Base-by-base conservation (phyloP, 805 yeast genomes). In the Saturnispora quitensis region DNA sequence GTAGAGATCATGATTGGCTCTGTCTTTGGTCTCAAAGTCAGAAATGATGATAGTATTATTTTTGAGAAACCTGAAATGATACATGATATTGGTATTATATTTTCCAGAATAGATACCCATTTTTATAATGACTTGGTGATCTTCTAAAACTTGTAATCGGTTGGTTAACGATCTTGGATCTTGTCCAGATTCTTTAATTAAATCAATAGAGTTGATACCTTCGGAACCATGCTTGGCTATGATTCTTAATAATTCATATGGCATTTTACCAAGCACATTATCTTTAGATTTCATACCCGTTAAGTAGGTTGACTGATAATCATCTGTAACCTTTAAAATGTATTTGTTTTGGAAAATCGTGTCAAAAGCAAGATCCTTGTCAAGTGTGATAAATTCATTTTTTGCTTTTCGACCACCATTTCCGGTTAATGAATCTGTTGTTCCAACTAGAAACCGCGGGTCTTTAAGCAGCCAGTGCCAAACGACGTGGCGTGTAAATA, bases 91-190 rank as follows among this genome's bases (percentile, higher is more conserved):
- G 7, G 87, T 78, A 43, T 75, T 77, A 51, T 75, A 78, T 2
- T 80, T 76, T 35, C 75, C 66, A 33, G 67, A 67, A 25, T 72
- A 54, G 22, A 74, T 58, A 4, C 64, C 55, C 35, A 55, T 47
- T 48, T 73, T 78, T 22, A 66, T 66, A 5, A 82, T 74, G 17
- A 81, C 65, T 20, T 77, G 78, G 36, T 71, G 62, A 8, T 72
- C 76, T 52, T 73, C 78, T 18, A 85, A 66, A 43, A 73, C 73
- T 58, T 77, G 80, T 49, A 84, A 68, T 57, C 93, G 72, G 1
- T 80, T 71, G 0, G 89, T 81, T 40, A 84, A 69, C 53, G 89
- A 82, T 56, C 91, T 73, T 17, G 82, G 77, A 59, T 85, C 93
- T 64, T 85, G 93, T 8, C 77, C 77, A 0, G 89, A 77, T 18